phyloP scores from a whole-genome alignment of 306 rosid genomes.

The Begonia fuchsioides region DNA sequence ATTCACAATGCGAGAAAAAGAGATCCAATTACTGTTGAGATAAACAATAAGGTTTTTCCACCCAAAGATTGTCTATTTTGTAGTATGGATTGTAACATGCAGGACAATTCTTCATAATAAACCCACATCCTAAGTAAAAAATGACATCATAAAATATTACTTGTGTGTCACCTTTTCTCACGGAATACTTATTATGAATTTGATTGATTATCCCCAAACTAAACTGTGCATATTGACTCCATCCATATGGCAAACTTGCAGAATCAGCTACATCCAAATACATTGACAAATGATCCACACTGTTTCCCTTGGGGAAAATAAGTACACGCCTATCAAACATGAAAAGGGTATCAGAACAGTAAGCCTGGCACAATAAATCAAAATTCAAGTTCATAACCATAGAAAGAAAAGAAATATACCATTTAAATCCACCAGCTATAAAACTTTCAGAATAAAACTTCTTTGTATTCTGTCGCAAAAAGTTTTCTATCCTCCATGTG shows the following conservation, averaged over 20 bases:
- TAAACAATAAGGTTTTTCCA: no score
- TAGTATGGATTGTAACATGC: no score
- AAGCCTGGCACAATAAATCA: no score
- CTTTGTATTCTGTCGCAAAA: constrained; percentile 51
- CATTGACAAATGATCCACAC: constrained; percentile 80
- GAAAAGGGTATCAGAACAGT: background rate
- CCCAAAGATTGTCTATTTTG: no score
- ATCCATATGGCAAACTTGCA: constrained; percentile 62
- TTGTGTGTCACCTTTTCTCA: constrained; percentile 51
- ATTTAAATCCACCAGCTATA: constrained; percentile 64
- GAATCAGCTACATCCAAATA: constrained; percentile 87
- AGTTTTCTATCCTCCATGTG: constrained; percentile 78
- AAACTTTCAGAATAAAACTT: constrained; percentile 68
- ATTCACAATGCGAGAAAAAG: no score
- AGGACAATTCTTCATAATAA: no score
- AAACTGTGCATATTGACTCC: constrained; percentile 88
- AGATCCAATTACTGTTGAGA: no score
- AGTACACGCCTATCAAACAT: constrained; percentile 50
- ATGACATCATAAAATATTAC: background rate
- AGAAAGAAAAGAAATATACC: constrained; percentile 24
- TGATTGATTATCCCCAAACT: constrained; percentile 70
- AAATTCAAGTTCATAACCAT: no score
- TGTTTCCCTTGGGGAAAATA: constrained; percentile 85
- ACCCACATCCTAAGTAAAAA: no score
- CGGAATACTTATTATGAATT: constrained; percentile 45